Base-by-base conservation (phyloP, 768 basidiomycete species). In the Boletus sp. region DNA sequence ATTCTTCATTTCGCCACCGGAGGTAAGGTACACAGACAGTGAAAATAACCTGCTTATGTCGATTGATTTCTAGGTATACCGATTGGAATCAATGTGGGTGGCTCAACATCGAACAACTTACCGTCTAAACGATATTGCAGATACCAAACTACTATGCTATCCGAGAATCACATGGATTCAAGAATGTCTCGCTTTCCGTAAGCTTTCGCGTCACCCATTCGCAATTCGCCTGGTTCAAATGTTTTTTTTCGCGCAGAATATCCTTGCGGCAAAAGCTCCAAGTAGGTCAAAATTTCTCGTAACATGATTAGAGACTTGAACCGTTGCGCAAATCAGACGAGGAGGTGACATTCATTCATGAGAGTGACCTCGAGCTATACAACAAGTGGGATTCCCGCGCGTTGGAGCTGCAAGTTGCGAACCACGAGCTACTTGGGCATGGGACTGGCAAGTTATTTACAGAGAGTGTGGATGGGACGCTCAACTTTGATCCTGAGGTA, bases 351-450 rank as follows among this genome's bases (percentile, higher is more conserved):
- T 94, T 95, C 68, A 80, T 93, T 49, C 87, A 88, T 47, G 87
- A 88, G 10, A 84, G 86, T 54, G 93, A 94, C 64, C 76, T 82
- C 23, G 80, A 77, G 8, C 72, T 90, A 14, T 93, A 88, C 72
- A 84, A 87, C 61, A 74, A 78, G 34, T 93, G 89, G 90, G 87
- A 92, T 56, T 80, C 76, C 34, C 78, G 81, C 17, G 83, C 90
- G 0, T 93, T 93, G 62, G 91, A 93, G 60, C 75, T 95, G 0
- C 93, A 93, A 62, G 92, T 95, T 19, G 93, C 93, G 11, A 93
- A 90, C 65, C 93, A 94, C 67, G 93, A 94, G 61, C 74, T 94
- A 1, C 80, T 93, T 14, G 92, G 92, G 0, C 90, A 94, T 58
- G 91, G 90, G 11, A 85, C 85, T 3, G 92, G 92, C 17, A 91